Evolutionary conservation across 371 early-diverging fungal species (phyloP).

Genomic region (Mortierella sp.): DNA sequence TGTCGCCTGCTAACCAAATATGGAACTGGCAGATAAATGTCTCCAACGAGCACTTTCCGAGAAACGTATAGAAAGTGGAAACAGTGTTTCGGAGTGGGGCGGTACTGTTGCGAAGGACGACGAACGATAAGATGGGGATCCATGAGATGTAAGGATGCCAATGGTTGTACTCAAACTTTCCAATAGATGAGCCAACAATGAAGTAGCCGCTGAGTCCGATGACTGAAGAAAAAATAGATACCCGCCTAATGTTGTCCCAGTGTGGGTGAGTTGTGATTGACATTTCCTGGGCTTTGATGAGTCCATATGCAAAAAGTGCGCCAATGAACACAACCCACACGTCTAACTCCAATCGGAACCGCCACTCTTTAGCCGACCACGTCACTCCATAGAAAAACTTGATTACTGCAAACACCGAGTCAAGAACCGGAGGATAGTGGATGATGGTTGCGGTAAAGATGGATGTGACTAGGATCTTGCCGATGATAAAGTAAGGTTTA

Average conservation of each 20-base stretch:
- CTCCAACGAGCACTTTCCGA: constrained; percentile 79
- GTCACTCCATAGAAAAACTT: constrained; percentile 60
- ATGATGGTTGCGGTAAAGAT: constrained; percentile 59
- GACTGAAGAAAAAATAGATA: constrained; percentile 46
- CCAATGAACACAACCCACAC: constrained; percentile 74
- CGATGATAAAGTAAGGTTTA: constrained; percentile 58
- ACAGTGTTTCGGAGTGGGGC: constrained; percentile 61
- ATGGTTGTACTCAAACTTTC: constrained; percentile 66
- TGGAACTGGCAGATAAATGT: constrained; percentile 87
- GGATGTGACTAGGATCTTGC: constrained; percentile 63
- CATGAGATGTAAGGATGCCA: constrained; percentile 76
- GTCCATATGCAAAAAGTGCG: constrained; percentile 63
- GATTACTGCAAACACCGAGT: constrained; percentile 56
- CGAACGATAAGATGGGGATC: constrained; percentile 71
- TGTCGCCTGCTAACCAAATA: constrained; percentile 82
- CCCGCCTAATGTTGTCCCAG: constrained; percentile 57
- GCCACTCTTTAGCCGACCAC: constrained; percentile 75
- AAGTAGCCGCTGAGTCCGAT: constrained; percentile 63
- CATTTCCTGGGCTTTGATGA: constrained; percentile 61
- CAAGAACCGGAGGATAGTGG: constrained; percentile 60
- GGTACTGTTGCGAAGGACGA: constrained; percentile 76
- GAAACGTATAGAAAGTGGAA: constrained; percentile 67
- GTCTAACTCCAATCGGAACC: constrained; percentile 73
- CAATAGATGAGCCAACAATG: constrained; percentile 60
- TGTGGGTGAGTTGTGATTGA: constrained; percentile 58